Evolutionary conservation across 2,329 filamentous ascomycete species (phyloP), one percentile per base, ranked within the genome.

Genomic region (Exophiala sp.): DNA sequence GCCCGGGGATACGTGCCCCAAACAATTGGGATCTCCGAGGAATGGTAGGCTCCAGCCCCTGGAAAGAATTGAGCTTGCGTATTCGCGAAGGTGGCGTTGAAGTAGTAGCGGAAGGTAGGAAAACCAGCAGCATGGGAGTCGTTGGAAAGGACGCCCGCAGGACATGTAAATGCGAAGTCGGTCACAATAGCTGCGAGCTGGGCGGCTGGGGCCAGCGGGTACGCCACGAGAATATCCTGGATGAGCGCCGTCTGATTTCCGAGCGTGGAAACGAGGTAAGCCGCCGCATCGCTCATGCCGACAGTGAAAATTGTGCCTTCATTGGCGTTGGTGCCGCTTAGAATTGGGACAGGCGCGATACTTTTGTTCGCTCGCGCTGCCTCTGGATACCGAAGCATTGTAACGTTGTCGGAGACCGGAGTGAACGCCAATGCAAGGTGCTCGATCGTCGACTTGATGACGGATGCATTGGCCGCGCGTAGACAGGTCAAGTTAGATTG

Each of bases 261-360:
- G 16, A 59, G 34, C 5, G 47, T 12, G 4, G 18, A 39, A 10
- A 18, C 24, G 7, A 59, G 43, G 38, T 47, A 52, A 2, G 52
- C 24, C 5, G 50, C n/a, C 5, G 49, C 35, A 35, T 54, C 52
- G 32, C 34, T 54, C 8, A 47, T 5, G 20, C 47, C 53, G 36
- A 36, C 4, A 16, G 42, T 51, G 47, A 56, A 59, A n/a, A 54
- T 21, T 3, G 39, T 50, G 7, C 75, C 75, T 63, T 78, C 69
- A 12, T 72, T 69, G 18, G 79, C 61, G 7, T 69, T 73, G 53
- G 64, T 70, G 39, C 77, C 76, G 45, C 75, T 75, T 5, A 74
- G 58, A 6, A 72, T 55, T 0, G 58, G 56, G 9, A 79, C 65
- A 55, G 74, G 78, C 3, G 64, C 61, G 8, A 72, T 62, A 47